Base-by-base conservation (phyloP, 129 eudicot species). In the Escallonia herrerae region DNA sequence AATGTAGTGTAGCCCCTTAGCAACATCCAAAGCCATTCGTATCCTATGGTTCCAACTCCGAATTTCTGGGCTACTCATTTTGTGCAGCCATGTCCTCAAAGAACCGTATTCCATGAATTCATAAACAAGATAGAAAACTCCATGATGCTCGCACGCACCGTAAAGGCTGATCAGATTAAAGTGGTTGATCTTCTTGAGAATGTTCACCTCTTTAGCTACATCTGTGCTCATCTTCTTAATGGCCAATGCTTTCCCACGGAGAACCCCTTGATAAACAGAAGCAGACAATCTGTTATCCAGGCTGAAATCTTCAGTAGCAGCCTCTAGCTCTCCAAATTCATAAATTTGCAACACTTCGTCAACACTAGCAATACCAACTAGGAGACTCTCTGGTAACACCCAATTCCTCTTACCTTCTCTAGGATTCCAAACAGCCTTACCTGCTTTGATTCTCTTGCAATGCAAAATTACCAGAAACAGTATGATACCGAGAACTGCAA, bases 31-130 rank as follows among this genome's bases (percentile, higher is more conserved):
- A 53, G 86, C 93, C 33, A 89, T 77, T 12, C 70, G 66, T 74
- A 85, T 82, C 49, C 93, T 65, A 22, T 45, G 58, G 49, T 63
- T 80, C 96, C 96, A 89, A 49, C 71, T 78, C 8, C 63, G 85
- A 67, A 55, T 64, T 5, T 63, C 50, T 3, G 65, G 68, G 5
- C 38, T 12, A 52, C 60, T 56, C 63, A 70, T 63, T 15, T 76
- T 75, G 46, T 62, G 52, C 2, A 89, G 84, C 93, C 90, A 85
- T 40, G 78, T 68, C 41, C 63, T 80, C 8, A 85, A 76, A 51
- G 85, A 77, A 41, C 93, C 96, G 10, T 76, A 76, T 64, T 80
- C 90, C 80, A 82, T 75, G 67, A 66, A 83, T 67, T 89, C 96
- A 63, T 85, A 89, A 70, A 85, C 87, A 60, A 85, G 93, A 71